Base-by-base conservation (phyloP, 306 rosid species). In the Vicia faba region DNA sequence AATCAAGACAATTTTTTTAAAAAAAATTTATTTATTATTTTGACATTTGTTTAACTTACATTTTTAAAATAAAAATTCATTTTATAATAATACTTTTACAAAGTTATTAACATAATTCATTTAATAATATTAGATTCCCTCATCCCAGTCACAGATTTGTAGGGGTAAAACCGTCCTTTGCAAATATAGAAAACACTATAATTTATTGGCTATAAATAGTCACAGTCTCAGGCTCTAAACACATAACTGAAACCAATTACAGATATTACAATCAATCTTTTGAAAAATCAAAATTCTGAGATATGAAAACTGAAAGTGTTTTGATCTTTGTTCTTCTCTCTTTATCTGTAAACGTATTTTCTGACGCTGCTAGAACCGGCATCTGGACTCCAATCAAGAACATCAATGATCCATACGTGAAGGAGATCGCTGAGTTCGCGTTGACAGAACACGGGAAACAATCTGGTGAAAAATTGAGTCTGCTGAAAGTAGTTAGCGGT, bases 361-460 rank as follows among this genome's bases (percentile, higher is more conserved):
- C 64, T 18, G 71, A 26, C 0, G 68, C 13, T 29, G 8, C 4
- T 1, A 0, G 45, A 0, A 0, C 0, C 8, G 85, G 86, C 6
- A 81, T 79, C 0, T 89, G 84, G 81, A 6, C 5, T 9, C 82
- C 88, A 5, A 83, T 89, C 14, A 5, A 70, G 75, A 6, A 89
- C 68, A 0, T 70, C 1, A 71, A 8, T 0, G 91, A 79, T 5
- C 78, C 69, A 4, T 76, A 81, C 46, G 91, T 85, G 68, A 18
- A 1, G 3, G 85, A 81, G 80, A 84, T 87, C 23, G 96, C 82
- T 0, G 8, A 80, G 8, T 89, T 56, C 23, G 91, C 91, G 0
- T 78, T 89, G 2, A 28, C 40, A 1, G 87, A 89, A 55, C 69
- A 88, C 69, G 64, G 74, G 16, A 84, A 82, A 75, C 8, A 51